Base-by-base conservation (phyloP, 805 yeast genomes). In the Teunomyces lycoperdinae region DNA sequence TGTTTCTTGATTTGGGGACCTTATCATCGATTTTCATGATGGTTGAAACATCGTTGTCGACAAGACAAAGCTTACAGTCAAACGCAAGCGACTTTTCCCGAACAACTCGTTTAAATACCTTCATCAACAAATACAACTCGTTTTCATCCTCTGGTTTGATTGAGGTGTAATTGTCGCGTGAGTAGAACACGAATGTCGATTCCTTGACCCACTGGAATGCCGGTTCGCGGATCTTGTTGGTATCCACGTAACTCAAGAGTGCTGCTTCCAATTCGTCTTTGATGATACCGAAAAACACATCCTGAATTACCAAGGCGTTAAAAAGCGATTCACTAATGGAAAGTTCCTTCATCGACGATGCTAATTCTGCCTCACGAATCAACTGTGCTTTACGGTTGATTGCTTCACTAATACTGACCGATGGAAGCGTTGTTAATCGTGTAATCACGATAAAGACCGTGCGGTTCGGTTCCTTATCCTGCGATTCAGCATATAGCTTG, bases 401-500 rank as follows among this genome's bases (percentile, higher is more conserved):
- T 0, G 79, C 78, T 44, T 78, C 78, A 27, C 67, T 67, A n/a
- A 85, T 64, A 1, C 76, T 68, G 38, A 74, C 55, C 9, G 60
- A 55, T 0, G 89, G 88, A 2, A 69, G 48, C 8, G 51, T 57
- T 0, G 73, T 60, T 5, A 56, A 46, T n/a, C 57, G 51, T 1
- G 73, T 67, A 6, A 70, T 56, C 29, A 66, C 71, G n/a, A 89
- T 73, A 53, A 79, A 83, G 0, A 89, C 92, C 9, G 85, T 79
- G 50, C 96, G 66, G 45, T 80, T 73, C 0, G 96, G 96, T 54
- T 89, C 96, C 2, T 79, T 80, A 63, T 88, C 96, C 51, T 87
- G 94, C 1, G 91, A 79, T 57, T 87, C 90, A 0, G 85, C 72
- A 55, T 78, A 82, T 9, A 89, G 57, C 9, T 76, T 70, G 61